Percentiles rank a stretch among this genome's conserved stretches.
phyloP scores from a whole-genome alignment of 176 grass and related monocot species.

The Panicum miliaceum region DNA sequence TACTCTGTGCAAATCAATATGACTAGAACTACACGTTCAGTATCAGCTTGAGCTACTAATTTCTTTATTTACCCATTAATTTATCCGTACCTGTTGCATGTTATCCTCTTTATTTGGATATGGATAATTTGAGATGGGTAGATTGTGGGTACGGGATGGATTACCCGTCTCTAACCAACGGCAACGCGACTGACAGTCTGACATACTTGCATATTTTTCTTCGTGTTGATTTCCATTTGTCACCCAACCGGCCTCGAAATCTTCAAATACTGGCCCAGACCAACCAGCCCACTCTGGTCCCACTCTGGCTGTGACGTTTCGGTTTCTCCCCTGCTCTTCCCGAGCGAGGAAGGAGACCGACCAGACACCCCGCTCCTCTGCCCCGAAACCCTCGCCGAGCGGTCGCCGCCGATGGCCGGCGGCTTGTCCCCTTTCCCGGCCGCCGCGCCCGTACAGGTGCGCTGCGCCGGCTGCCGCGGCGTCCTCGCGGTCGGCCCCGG shows the following conservation, averaged over 20 bases:
- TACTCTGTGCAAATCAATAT: no score
- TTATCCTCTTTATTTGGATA: no score
- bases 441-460: slow-evolving; percentile 47
- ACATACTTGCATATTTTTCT: not conserved
- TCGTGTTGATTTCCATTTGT: not conserved
- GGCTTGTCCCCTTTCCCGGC: not conserved
- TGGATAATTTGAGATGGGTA: no score
- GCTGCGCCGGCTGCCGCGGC: slow-evolving; percentile 67
- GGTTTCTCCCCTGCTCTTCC: slow-evolving; percentile 34
- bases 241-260: not conserved
- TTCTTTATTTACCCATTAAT: no score
- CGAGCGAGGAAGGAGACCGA: slow-evolving; percentile 37
- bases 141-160: no score
- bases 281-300: slow-evolving; percentile 3
- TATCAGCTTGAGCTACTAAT: no score
- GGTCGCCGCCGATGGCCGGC: slow-evolving; percentile 41
- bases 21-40: no score
- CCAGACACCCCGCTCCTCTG: not conserved
- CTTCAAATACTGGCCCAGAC: slow-evolving; percentile 17
- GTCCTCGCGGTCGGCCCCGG: slow-evolving; percentile 64
- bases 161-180: no score
- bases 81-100: no score
- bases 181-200: no score
- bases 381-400: slow-evolving; percentile 28
- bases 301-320: slow-evolving; percentile 33